Base-by-base conservation (phyloP, 2,329 filamentous ascomycete species). In the Rachicladosporium sp. region DNA sequence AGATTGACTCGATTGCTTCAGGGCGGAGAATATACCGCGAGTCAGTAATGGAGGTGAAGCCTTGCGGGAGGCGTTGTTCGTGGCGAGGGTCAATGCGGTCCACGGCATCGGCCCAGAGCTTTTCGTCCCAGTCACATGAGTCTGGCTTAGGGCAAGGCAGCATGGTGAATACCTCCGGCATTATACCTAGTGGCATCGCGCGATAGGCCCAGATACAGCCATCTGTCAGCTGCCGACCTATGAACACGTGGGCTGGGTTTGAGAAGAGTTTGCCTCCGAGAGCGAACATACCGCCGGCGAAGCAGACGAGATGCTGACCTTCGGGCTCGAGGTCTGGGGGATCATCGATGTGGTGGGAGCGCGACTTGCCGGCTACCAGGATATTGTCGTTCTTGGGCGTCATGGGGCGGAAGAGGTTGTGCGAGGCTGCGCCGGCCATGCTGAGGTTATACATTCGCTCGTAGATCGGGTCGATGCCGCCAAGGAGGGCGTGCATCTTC, bases 181-280 rank as follows among this genome's bases (percentile, higher is more conserved):
- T 79, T 43, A 79, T 70, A 4, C 74, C 74, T 2, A 69, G 62
- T 1, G 68, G 67, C 4, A 70, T 69, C 7, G 66, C 61, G 46
- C 70, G 66, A 54, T 79, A 78, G 1, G 73, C 69, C 73, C 74
- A 79, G n/a, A 78, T 68, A 51, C 75, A 79, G 3, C 70, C 71
- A 41, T 78, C 68, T 0, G 73, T 71, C 34, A 79, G 60, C 49
- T 74, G 71, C 33, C 65, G 61, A 8, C 71, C 76, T 37, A 77
- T 67, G 1, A 66, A 60, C 44, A 78, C 59, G 47, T 79, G 73
- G 10, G 60, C 58, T 2, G 68, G 57, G n/a, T 71, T 62, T 10
- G 65, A 58, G 53, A 78, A 77, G 1, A 78, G 51, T 49, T 69
- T 73, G 33, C 73, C 69, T 21, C 74, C 75, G 0, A 79, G 56